Base-by-base conservation (phyloP, 768 basidiomycete genomes). In the Calocera viscosa region DNA sequence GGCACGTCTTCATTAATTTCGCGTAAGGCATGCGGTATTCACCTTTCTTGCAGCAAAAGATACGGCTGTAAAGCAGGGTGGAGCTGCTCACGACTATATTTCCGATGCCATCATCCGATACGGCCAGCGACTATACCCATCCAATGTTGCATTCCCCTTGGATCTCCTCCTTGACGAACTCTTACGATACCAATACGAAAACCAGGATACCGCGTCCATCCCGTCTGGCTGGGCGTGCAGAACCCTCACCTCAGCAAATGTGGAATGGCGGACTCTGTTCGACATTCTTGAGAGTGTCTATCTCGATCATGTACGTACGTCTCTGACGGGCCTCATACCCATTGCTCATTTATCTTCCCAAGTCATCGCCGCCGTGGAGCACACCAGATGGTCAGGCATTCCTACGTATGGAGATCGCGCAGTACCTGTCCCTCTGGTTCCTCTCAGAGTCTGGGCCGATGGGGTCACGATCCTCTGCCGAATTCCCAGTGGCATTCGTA, bases 1-100 rank as follows among this genome's bases (percentile, higher is more conserved):
- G 84, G 93, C 90, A 74, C 68, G 83, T 8, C 30, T 28, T 60
- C 7, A 2, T 49, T 34, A 3, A 17, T 63, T 26, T 12, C 8
- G 3, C 43, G 16, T 7, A 17, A 19, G 19, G 43, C 24, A 19
- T 47, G 43, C n/a, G n/a, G 19, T 19, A 47, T 24, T 47, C 19
- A 47, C 19, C 43, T 17, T 24, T 17, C 49, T 30, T 63, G 63
- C 33, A 64, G 63, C 63, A 22, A 34, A 64, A 0, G 26, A 60
- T 11, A 60, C 53, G 3, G 53, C 53, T 32, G 26, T 19, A 2
- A 0, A 10, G 19, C 43, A 35, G 3, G 30, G 40, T 1, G 12
- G 30, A 0, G 28, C 60, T 5, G 39, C 60, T 47, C 53, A 19
- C 64, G 7, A 17, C 39, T 16, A 2, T 2, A 30, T 64, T 28